Base-by-base conservation (phyloP, 139 green algal genomes). In the Micractinium conductrix region DNA sequence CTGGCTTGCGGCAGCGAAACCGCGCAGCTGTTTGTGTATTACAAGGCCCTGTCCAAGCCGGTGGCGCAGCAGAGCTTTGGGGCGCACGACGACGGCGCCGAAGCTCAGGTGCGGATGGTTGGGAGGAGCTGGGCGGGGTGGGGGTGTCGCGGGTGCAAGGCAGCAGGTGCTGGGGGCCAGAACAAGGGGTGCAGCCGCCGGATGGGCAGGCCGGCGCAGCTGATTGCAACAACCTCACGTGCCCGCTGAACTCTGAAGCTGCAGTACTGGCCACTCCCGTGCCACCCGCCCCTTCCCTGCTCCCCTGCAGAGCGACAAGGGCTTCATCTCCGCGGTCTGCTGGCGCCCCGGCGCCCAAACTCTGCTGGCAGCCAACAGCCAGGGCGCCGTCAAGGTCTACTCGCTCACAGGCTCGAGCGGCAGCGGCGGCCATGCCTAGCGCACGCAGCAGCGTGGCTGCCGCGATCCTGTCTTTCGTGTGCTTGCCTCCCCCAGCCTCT, bases 1-100 rank as follows among this genome's bases (percentile, higher is more conserved):
- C 74, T 98, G 1, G 96, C 96, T 8, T 93, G 91, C 55, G 96
- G 96, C n/a, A 95, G 88, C 44, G 96, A 99, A 68, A 94, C 87
- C 33, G 93, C 94, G 76, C 91, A 96, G 70, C 87, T 96, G 30
- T 92, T 85, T 68, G 91, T 97, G 24, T 97, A 96, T 83, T 91
- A 93, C 82, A 93, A 91, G 55, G 55, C 88, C 24, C 87, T 94
- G 58, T 86, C 90, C 14, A 87, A 87, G 88, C 90, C 92, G 0
- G 84, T 94, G 6, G 80, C 88, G 4, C 42, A 45, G 12, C 78
- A 81, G 74, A 53, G 78, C 42, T 90, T 92, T 48, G 74, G 79
- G 9, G n/a, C 80, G 17, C 19, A 53, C 8, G 80, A 63, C 12
- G 71, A 33, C 19, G 84, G 67, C 38, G 72, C 28, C 35, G 79